Evolutionary conservation across 106 monocot species (phyloP).

Genomic region (Gastrodia elata): DNA sequence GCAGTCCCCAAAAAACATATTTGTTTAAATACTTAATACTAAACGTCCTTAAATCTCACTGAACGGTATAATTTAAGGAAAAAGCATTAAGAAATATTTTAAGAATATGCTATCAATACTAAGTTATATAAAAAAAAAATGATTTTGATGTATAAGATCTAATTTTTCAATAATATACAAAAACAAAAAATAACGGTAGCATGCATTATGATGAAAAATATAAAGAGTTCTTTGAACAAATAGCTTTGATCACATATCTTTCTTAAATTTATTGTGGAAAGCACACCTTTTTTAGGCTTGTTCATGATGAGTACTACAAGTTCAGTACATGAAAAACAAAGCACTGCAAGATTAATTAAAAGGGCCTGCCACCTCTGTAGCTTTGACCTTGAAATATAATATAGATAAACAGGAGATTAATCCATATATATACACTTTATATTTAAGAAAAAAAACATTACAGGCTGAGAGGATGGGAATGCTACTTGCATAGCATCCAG

Average conservation of each 20-base stretch:
- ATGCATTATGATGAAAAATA: neutral
- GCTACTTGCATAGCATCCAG: neutral
- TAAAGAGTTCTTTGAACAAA: neutral
- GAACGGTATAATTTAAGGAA: too few species aligned
- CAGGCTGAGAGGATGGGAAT: neutral
- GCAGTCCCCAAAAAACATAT: too few species aligned
- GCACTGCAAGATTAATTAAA: conserved; percentile 1
- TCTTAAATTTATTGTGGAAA: neutral
- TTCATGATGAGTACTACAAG: neutral
- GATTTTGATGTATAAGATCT: too few species aligned
- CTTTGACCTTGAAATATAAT: conserved; percentile 32
- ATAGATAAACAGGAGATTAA: neutral
- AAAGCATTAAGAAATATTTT: too few species aligned
- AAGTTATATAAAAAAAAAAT: too few species aligned
- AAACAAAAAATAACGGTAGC: too few species aligned
- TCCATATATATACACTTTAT: conserved; percentile 20
- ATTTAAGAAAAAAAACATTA: conserved; percentile 8
- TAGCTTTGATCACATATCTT: conserved; percentile 5
- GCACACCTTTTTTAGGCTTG: neutral
- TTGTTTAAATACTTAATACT: too few species aligned
- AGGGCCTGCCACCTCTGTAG: conserved; percentile 60
- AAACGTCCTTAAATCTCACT: too few species aligned
- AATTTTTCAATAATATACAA: too few species aligned
- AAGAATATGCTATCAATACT: too few species aligned
- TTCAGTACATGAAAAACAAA: neutral